Percentiles rank a stretch among this genome's conserved stretches.
Evolutionary conservation across 78 protist species (phyloP).

Genomic region (Planoprotostelium fungivorum): DNA sequence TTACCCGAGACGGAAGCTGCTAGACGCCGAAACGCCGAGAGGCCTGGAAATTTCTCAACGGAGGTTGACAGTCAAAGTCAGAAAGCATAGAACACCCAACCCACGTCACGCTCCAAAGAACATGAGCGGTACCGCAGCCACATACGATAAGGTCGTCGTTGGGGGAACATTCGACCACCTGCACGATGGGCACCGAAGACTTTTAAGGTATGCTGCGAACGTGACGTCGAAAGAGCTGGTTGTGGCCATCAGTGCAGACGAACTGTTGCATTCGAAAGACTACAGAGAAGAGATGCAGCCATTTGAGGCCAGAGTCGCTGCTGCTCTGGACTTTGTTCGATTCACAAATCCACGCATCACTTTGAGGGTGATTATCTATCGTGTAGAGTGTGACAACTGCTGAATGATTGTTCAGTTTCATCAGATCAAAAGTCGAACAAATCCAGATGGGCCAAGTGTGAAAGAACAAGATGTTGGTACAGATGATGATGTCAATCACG

Average conservation of each 20-base stretch:
- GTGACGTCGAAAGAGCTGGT: not conserved
- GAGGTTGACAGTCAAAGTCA: too few species aligned
- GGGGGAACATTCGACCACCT: constrained; percentile 5
- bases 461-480: not conserved
- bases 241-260: not conserved
- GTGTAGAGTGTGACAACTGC: too few species aligned
- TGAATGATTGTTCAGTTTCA: not conserved
- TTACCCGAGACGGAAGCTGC: too few species aligned
- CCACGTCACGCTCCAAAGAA: too few species aligned
- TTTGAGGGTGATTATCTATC: not conserved
- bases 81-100: too few species aligned
- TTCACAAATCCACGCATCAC: not conserved
- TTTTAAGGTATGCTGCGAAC: not conserved
- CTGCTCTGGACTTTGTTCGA: not conserved
- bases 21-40: too few species aligned
- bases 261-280: not conserved
- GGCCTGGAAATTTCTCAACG: too few species aligned
- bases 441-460: not conserved
- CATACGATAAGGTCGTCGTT: not conserved
- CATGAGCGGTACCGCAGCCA: too few species aligned
- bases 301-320: not conserved
- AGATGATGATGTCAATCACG: not conserved
- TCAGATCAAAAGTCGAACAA: not conserved
- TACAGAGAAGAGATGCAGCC: not conserved
- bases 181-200: not conserved